Percentiles rank a stretch among this genome's conserved stretches.
phyloP scores from a whole-genome alignment of 176 grass and related monocot species.

The Raddia distichophylla region DNA sequence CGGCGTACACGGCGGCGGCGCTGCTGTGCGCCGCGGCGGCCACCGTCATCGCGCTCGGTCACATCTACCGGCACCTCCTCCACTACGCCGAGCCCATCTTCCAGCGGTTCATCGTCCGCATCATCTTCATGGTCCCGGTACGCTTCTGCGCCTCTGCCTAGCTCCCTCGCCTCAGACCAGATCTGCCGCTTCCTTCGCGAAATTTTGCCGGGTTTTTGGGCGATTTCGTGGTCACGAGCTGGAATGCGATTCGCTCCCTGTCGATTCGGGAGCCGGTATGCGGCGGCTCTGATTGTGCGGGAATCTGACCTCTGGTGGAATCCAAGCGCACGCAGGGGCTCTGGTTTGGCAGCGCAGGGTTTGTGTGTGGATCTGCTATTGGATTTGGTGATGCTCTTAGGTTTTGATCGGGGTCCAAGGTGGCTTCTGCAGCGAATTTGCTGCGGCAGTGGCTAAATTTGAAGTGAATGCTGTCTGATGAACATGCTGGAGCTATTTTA shows the following conservation, averaged over 20 bases:
- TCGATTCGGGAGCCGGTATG: neutral
- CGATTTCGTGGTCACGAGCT: neutral
- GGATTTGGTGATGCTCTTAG: neutral
- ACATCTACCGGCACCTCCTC: constrained; percentile 90
- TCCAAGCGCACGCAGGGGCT: neutral
- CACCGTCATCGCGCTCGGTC: constrained; percentile 64
- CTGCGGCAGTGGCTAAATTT: neutral
- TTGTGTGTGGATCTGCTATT: neutral
- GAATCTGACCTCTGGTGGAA: neutral
- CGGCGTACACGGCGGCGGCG: constrained; percentile 68
- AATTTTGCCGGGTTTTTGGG: neutral
- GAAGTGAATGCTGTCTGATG: neutral
- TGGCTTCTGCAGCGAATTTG: neutral
- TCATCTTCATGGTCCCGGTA: constrained; percentile 90
- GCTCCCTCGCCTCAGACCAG: constrained; percentile 36
- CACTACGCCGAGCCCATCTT: constrained; percentile 75
- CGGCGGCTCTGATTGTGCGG: neutral
- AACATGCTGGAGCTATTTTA: neutral
- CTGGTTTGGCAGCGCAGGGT: neutral
- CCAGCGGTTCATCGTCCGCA: constrained; percentile 86
- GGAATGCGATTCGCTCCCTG: neutral
- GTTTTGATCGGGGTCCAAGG: neutral
- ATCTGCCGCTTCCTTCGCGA: constrained; percentile 20
- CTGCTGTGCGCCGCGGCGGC: constrained; percentile 83
- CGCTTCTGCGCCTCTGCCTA: neutral